These are phyloP conservation scores for Hypoxylon sp. DNA, from an alignment of 2,329 filamentous ascomycete genomes.

Conservation along the genomic window DNA sequence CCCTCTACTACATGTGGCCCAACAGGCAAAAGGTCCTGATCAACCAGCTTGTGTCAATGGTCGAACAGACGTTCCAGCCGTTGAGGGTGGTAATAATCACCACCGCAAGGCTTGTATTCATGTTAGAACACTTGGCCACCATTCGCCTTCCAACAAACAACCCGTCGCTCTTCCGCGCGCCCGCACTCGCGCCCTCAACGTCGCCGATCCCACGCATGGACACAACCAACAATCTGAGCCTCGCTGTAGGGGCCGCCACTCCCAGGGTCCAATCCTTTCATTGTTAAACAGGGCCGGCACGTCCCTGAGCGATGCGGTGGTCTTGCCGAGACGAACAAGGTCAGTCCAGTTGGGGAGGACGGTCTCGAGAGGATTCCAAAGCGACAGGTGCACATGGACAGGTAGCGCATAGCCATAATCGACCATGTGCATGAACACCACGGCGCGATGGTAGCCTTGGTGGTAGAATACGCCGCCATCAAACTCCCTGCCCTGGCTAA, in stretches of 20 bases:
- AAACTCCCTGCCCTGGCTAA: slow-evolving; percentile 36
- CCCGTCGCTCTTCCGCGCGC: slow-evolving; percentile 49
- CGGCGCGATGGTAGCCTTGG: slow-evolving; percentile 44
- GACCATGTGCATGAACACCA: slow-evolving; percentile 44
- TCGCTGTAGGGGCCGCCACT: slow-evolving; percentile 51
- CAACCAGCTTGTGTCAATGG: slow-evolving; percentile 47
- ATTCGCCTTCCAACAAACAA: slow-evolving; percentile 31
- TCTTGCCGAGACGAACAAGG: slow-evolving; percentile 46
- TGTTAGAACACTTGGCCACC: slow-evolving; percentile 50
- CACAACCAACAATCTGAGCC: slow-evolving; percentile 44
- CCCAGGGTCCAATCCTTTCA: slow-evolving; percentile 49
- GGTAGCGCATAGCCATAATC: slow-evolving; percentile 44
- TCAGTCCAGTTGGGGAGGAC: slow-evolving; percentile 48
- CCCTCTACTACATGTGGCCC: slow-evolving; percentile 47
- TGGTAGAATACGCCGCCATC: slow-evolving; percentile 51
- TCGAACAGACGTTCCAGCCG: slow-evolving; percentile 47
- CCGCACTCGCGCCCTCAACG: slow-evolving; percentile 11
- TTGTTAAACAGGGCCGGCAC: slow-evolving; percentile 34
- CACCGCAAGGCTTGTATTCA: slow-evolving; percentile 52
- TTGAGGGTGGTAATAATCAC: slow-evolving; percentile 47
- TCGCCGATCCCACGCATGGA: slow-evolving; percentile 46
- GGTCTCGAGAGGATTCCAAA: slow-evolving; percentile 49
- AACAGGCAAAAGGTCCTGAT: slow-evolving; percentile 47
- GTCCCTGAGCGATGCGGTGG: slow-evolving; percentile 41
- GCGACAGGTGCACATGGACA: slow-evolving; percentile 35